Conservation (phyloP, 2,329 filamentous ascomycete genomes). For the Penicillium hordei region DNA sequence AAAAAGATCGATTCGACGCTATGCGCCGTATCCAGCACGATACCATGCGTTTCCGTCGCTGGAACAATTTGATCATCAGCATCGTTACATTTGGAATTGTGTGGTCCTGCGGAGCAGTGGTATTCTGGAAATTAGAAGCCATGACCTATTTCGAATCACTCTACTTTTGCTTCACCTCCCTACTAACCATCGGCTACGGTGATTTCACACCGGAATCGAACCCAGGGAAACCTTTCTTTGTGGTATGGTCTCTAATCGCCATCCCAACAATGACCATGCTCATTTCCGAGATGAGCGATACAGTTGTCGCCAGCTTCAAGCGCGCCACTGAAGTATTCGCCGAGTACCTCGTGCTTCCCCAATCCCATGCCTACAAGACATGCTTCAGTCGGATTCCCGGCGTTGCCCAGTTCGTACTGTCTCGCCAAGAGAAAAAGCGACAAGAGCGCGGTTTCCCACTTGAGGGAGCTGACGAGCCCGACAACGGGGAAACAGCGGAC, state of each 20-base stretch:
- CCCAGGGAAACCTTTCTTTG: constrained; percentile 78
- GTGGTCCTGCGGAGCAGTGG: constrained; percentile 76
- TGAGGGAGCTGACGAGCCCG: constrained; percentile 33
- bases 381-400: constrained; percentile 50
- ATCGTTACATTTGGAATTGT: constrained; percentile 67
- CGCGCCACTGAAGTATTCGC: constrained; percentile 60
- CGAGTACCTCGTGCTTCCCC: constrained; percentile 66
- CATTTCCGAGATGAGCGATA: constrained; percentile 80
- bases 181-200: constrained; percentile 86
- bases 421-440: constrained; percentile 46
- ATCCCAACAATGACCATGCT: constrained; percentile 86
- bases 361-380: constrained; percentile 55
- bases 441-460: constrained; percentile 50
- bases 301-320: constrained; percentile 68
- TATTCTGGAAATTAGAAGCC: constrained; percentile 66
- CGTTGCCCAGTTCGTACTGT: constrained; percentile 40
- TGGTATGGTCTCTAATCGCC: constrained; percentile 87
- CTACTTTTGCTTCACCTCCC: constrained; percentile 81
- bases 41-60: constrained; percentile 66
- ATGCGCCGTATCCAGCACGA: constrained; percentile 77
- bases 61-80: constrained; percentile 71
- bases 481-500: constrained; percentile 11
- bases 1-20: constrained; percentile 69
- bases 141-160: constrained; percentile 72
- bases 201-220: constrained; percentile 76